Percentiles rank a stretch among this genome's conserved stretches.
phyloP scores from a whole-genome alignment of 768 basidiomycete genomes.

The Phaeotremella skinneri region DNA sequence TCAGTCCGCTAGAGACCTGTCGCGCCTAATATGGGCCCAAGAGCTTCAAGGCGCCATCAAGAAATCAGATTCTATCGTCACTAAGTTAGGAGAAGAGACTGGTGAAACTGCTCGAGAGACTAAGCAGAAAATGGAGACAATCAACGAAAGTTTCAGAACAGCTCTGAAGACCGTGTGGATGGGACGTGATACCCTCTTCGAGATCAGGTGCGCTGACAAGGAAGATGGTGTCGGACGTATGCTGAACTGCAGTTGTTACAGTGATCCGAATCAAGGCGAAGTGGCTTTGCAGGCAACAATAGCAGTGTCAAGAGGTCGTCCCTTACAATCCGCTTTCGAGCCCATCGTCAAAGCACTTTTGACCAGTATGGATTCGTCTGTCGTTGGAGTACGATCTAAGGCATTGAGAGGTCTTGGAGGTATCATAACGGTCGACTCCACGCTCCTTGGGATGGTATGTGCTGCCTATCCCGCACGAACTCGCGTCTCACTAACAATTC shows the following conservation, averaged over 20 bases:
- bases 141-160: conserved; percentile 57
- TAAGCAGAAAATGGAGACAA: conserved; percentile 22
- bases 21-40: conserved; percentile 73
- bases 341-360: conserved; percentile 78
- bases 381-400: conserved; percentile 91
- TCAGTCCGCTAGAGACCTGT: conserved; percentile 81
- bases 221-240: background rate
- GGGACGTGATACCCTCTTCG: conserved; percentile 70
- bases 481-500: conserved; percentile 6
- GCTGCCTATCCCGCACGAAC: background rate
- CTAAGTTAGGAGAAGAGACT: conserved; percentile 51
- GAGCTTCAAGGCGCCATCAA: conserved; percentile 72
- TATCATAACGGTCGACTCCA: conserved; percentile 84
- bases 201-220: conserved; percentile 63
- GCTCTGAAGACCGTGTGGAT: conserved; percentile 74
- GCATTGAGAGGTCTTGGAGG: conserved; percentile 84
- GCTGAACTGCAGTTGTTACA: conserved; percentile 11
- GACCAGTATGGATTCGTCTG: conserved; percentile 73
- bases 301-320: conserved; percentile 30
- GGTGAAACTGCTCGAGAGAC: conserved; percentile 31
- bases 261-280: conserved; percentile 30
- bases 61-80: conserved; percentile 59
- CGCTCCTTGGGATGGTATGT: conserved; percentile 71
- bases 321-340: conserved; percentile 73
- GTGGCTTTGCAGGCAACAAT: conserved; percentile 19